Base-by-base conservation (phyloP, 1,284 basidiomycete species). In the Cerrena zonata region DNA sequence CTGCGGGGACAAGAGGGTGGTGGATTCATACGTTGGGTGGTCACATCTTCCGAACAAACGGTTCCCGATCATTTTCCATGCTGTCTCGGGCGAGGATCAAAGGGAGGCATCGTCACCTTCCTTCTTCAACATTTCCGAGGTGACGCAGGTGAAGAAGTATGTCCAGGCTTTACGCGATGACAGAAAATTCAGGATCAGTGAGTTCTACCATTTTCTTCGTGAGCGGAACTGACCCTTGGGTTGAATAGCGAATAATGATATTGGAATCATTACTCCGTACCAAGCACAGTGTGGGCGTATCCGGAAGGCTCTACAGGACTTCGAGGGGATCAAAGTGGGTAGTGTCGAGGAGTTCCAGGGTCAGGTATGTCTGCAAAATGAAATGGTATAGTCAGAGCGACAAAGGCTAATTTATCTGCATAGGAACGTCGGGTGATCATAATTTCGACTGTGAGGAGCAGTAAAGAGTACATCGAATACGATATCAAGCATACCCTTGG, bases 341-440 rank as follows among this genome's bases (percentile, higher is more conserved):
- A 77, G 75, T 24, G 80, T 82, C 0, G 81, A 83, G 55, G 79
- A 81, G 51, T 82, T 80, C 62, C 81, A 83, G 62, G 80, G 81
- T 23, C 78, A 82, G 65, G 79, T 80, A 23, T 23, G 72, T 57
- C 15, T n/a, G n/a, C n/a, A n/a, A n/a, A n/a, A n/a, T n/a, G n/a
- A n/a, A n/a, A n/a, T n/a, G n/a, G n/a, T n/a, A n/a, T n/a, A n/a
- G n/a, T n/a, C n/a, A n/a, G n/a, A n/a, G n/a, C n/a, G 7, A 7
- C 30, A 40, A 15, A 38, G 25, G 11, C 39, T 10, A 42, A 10
- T 5, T n/a, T 21, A 27, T 42, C 21, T 15, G 23, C 24, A 2
- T 36, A 69, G 73, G 75, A 78, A 57, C 70, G 76, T 3, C 58
- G 62, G 25, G 65, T 69, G 7, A 70, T 73, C 45, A 75, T 78